Evolutionary conservation across 129 eudicot species (phyloP), one percentile per base, ranked within the genome.

Genomic region (Saposhnikovia divaricata): DNA sequence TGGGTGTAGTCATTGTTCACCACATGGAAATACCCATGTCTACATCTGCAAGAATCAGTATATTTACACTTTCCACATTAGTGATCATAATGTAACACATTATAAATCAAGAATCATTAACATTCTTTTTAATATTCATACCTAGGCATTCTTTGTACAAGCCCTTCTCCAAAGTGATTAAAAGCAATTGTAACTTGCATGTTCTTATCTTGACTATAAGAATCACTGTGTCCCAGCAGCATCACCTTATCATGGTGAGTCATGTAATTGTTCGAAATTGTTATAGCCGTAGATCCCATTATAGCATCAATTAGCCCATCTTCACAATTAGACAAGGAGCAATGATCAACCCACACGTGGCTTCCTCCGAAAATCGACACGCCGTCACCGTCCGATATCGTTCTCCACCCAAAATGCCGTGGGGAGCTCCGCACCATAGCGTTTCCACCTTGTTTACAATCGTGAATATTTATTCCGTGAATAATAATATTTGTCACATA

Each of bases 131-230:
- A 18, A 19, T 53, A 14, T 68, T 0, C 23, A 2, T 88, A 92
- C 97, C 97, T 92, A 0, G 97, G 97, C 93, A 92, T 90, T 84
- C 97, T 88, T 86, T 92, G 97, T n/a, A 88, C 96, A 75, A 92
- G 86, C 31, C 97, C 97, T 88, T 92, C 97, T 43, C 97, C 97
- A 59, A 92, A 92, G 79, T 92, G 97, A 71, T 92, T 92, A 68
- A 92, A 92, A 39, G 97, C 97, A 80, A 92, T 87, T 1, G 97
- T 92, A 63, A 92, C 89, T 77, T 90, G 96, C 97, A 92, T 92
- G 87, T 88, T 88, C 83, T 90, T 90, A 83, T 92, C 97, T 74
- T 87, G 86, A 27, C 46, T 61, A 81, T 87, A 92, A 16, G 88
- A 44, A 80, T 92, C 97, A 79, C 93, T 90, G 79, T 90, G 93